These are phyloP conservation scores for Alloteropsis semialata DNA, from an alignment of 176 grass and related monocot species.

Conservation along the genomic window DNA sequence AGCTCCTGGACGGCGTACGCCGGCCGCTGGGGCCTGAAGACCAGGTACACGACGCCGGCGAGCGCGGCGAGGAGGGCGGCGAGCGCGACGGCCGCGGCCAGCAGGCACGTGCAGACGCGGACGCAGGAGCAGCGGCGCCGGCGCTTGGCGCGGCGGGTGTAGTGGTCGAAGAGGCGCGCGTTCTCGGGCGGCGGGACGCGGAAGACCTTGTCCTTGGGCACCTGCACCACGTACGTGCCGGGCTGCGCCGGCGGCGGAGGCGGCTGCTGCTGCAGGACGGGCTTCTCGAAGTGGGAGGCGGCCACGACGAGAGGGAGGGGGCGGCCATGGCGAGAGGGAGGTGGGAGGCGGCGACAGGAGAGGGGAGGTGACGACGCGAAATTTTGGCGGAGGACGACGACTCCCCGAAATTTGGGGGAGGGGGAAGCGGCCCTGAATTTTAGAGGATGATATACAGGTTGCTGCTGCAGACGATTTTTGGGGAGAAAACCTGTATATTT, in stretches of 20 bases:
- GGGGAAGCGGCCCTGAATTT: too few species aligned
- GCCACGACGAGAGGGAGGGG: too few species aligned
- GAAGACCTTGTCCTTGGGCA: constrained; percentile 74
- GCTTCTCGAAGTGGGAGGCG: constrained; percentile 65
- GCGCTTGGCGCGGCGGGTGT: constrained; percentile 39
- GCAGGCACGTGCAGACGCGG: constrained; percentile 39
- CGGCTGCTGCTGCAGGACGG: background rate
- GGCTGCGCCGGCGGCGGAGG: background rate
- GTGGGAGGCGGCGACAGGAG: too few species aligned
- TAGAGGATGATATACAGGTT: too few species aligned
- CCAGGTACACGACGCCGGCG: constrained; percentile 20
- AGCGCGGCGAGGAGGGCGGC: constrained; percentile 23
- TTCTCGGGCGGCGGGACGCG: constrained; percentile 72
- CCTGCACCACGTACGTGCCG: constrained; percentile 48
- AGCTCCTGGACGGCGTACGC: constrained; percentile 41
- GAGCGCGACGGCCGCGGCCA: background rate
- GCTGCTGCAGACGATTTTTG: too few species aligned
- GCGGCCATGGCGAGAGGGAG: too few species aligned
- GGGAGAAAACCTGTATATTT: too few species aligned
- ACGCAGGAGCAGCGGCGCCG: constrained; percentile 35
- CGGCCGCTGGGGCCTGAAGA: constrained; percentile 32
- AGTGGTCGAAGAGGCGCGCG: constrained; percentile 45
- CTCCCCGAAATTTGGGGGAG: too few species aligned
- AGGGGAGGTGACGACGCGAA: too few species aligned
- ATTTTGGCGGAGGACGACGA: too few species aligned